These are phyloP conservation scores for Brassica balearica DNA, from an alignment of 441 rosid genomes.

Conservation along the genomic window DNA sequence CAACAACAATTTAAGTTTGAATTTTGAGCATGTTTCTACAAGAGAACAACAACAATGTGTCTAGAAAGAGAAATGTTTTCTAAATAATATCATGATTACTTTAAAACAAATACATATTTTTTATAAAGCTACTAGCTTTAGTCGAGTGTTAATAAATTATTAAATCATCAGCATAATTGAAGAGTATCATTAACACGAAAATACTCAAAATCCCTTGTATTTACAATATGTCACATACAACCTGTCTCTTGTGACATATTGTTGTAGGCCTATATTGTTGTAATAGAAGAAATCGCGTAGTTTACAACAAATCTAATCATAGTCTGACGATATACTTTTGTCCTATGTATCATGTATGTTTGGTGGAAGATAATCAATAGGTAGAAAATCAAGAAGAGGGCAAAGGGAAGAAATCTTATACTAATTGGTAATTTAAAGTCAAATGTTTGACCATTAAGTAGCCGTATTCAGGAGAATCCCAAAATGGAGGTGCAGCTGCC, in stretches of 20 bases:
- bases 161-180: conserved; percentile 24
- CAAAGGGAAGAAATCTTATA: neutral
- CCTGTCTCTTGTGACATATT: conserved; percentile 35
- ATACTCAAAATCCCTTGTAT: conserved; percentile 1
- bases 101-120: neutral
- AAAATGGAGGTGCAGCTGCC: too few species aligned
- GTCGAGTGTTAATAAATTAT: conserved; percentile 24
- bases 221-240: neutral
- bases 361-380: conserved; percentile 2
- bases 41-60: conserved; percentile 27
- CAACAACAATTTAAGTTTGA: conserved; percentile 3
- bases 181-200: conserved; percentile 22
- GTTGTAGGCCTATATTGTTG: neutral
- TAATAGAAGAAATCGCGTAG: conserved; percentile 20
- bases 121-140: conserved; percentile 24
- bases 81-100: neutral
- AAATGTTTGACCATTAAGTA: conserved; percentile 12
- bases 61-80: conserved; percentile 9
- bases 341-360: neutral
- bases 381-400: conserved; percentile 13
- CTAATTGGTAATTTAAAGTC: neutral
- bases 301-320: conserved; percentile 26
- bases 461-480: neutral
- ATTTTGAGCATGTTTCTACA: conserved; percentile 25
- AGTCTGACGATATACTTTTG: conserved; percentile 16